Evolutionary conservation across 768 basidiomycete genomes (phyloP).

Genomic region (Russula sp.): DNA sequence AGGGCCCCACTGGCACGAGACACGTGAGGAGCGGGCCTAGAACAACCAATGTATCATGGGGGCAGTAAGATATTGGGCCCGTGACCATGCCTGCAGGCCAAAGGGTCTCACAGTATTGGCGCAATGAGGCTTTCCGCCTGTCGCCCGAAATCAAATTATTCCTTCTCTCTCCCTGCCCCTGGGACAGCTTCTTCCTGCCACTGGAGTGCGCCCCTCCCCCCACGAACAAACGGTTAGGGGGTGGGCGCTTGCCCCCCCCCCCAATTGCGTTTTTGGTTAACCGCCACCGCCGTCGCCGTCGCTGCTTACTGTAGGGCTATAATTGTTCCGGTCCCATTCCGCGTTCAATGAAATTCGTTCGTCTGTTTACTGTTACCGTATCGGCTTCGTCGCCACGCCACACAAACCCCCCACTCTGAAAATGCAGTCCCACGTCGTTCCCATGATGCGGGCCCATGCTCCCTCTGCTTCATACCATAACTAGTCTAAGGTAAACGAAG

Average conservation of each 20-base stretch:
- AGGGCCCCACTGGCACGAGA: too few species aligned
- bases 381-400: too few species aligned
- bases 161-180: too few species aligned
- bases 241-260: not conserved
- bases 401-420: too few species aligned
- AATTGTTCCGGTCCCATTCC: conserved; percentile 18
- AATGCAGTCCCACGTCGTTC: not conserved
- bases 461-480: not conserved
- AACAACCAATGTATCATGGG: not conserved
- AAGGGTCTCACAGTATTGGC: not conserved
- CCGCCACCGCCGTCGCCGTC: not conserved
- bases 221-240: not conserved
- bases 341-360: not conserved
- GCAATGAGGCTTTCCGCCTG: conserved; percentile 11
- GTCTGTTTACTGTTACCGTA: not conserved
- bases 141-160: not conserved
- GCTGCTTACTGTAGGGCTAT: not conserved
- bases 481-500: not conserved
- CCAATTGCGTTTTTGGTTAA: not conserved
- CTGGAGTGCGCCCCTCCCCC: too few species aligned
- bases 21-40: not conserved
- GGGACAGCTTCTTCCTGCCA: too few species aligned
- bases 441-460: not conserved
- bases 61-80: not conserved
- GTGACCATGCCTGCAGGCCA: conserved; percentile 17